phyloP scores from a whole-genome alignment of 2,329 filamentous ascomycete genomes.

The Sporothrix mexicana region DNA sequence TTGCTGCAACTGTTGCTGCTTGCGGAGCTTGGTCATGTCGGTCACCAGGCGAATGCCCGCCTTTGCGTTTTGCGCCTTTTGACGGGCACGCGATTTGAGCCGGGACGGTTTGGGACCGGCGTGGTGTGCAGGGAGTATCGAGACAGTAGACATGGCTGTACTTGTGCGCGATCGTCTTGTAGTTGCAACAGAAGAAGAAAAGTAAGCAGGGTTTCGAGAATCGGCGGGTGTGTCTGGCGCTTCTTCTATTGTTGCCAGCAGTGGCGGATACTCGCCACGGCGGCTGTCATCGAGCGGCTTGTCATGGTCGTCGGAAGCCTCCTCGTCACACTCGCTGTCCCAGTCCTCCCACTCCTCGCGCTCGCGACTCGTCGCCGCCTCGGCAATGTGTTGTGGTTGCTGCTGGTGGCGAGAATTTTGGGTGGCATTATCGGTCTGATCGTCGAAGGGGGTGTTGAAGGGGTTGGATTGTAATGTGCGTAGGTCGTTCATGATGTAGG shows the following conservation, averaged over 20 bases:
- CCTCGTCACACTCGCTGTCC: conserved; percentile 61
- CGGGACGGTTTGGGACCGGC: conserved; percentile 52
- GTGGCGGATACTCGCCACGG: conserved; percentile 34
- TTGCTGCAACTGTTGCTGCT: conserved; percentile 48
- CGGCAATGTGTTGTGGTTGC: neutral
- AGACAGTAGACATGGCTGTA: neutral
- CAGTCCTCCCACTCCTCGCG: conserved; percentile 60
- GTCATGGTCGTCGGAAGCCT: conserved; percentile 42
- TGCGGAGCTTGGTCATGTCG: conserved; percentile 63
- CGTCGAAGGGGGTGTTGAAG: conserved; percentile 37
- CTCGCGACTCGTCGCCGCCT: neutral
- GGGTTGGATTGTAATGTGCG: conserved; percentile 37
- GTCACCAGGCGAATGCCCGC: conserved; percentile 73
- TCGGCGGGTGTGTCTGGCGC: conserved; percentile 9
- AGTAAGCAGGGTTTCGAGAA: neutral
- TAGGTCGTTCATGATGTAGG: conserved; percentile 41
- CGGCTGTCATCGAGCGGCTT: neutral
- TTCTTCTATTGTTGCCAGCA: conserved; percentile 31
- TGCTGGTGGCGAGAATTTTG: neutral
- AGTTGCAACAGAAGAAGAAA: neutral
- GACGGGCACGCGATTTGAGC: conserved; percentile 64
- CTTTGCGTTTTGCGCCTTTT: conserved; percentile 65
- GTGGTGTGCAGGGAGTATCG: conserved; percentile 1
- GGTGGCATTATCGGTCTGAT: conserved; percentile 8
- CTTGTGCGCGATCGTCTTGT: conserved; percentile 5